Evolutionary conservation across 164 flowering plant genomes (phyloP).

Genomic region (Nymphaea colorata): DNA sequence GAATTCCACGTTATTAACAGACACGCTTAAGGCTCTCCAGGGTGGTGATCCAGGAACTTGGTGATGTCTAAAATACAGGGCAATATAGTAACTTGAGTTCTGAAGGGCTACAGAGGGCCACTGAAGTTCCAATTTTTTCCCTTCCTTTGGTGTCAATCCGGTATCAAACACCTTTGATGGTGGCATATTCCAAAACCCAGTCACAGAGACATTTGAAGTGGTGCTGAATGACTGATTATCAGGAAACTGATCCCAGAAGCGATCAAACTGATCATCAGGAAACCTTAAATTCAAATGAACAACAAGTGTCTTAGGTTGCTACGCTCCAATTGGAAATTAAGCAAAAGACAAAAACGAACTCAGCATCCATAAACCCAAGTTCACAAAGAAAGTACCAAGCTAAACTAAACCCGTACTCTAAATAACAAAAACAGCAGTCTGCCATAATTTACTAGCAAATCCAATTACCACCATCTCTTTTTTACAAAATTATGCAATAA

Average conservation of each 20-base stretch:
- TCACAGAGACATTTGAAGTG: conserved; percentile 29
- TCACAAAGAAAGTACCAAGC: too few relatives aligned
- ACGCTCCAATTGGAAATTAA: not conserved
- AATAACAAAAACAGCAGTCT: too few relatives aligned
- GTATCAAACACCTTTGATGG: conserved; percentile 62
- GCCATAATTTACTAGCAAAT: too few relatives aligned
- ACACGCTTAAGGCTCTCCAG: conserved; percentile 32
- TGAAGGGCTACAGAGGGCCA: conserved; percentile 66
- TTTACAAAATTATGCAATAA: too few relatives aligned
- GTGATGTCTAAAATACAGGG: conserved; percentile 58
- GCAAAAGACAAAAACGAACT: not conserved
- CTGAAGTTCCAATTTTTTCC: conserved; percentile 32
- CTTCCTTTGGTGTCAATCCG: conserved; percentile 18
- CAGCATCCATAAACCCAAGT: too few relatives aligned
- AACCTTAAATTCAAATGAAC: conserved; percentile 32
- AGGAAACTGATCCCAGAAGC: conserved; percentile 67
- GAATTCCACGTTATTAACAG: conserved; percentile 42
- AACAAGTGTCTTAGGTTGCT: conserved; percentile 1
- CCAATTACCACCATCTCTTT: too few relatives aligned
- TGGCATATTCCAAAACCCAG: conserved; percentile 83
- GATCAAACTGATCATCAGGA: conserved; percentile 84
- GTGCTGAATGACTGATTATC: conserved; percentile 16
- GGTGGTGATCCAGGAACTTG: conserved; percentile 8
- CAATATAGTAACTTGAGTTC: conserved; percentile 54
- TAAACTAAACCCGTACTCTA: too few relatives aligned